Percentiles rank a stretch among this genome's conserved stretches.
Conservation (phyloP, 2,329 filamentous ascomycete genomes). For the Hypoxylon sp. region DNA sequence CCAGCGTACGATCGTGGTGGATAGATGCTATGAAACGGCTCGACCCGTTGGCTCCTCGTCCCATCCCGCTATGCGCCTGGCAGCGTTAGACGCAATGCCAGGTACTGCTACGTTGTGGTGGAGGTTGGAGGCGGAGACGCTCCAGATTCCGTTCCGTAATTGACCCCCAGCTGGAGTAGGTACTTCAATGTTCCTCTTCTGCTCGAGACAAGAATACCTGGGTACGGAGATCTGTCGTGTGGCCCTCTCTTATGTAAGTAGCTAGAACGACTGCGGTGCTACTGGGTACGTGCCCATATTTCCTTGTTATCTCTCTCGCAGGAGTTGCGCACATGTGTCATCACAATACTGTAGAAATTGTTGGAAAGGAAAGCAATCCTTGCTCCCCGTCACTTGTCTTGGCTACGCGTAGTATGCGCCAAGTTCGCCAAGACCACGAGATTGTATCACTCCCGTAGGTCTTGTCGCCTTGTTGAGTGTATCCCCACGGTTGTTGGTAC, state of each 20-base stretch:
- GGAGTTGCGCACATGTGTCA: constrained; percentile 41
- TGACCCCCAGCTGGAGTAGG: constrained; percentile 10
- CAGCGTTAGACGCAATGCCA: constrained; percentile 43
- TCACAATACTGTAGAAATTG: constrained; percentile 25
- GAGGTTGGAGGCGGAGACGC: constrained; percentile 38
- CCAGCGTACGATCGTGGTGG: constrained; percentile 39
- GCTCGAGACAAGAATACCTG: not conserved
- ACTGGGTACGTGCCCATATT: constrained; percentile 24
- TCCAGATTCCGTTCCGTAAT: constrained; percentile 33
- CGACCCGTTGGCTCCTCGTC: constrained; percentile 45
- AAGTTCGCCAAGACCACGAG: constrained; percentile 51
- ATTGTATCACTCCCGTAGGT: constrained; percentile 47
- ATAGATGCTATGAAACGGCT: constrained; percentile 43
- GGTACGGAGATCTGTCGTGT: constrained; percentile 36
- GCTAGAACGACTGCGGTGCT: constrained; percentile 39
- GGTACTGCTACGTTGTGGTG: constrained; percentile 40
- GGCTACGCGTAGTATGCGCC: constrained; percentile 49
- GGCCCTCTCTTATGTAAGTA: constrained; percentile 1
- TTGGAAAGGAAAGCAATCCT: constrained; percentile 44
- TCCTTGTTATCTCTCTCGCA: constrained; percentile 41
- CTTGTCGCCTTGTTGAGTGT: constrained; percentile 38
- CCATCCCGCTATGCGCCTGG: constrained; percentile 39
- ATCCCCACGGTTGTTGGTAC: constrained; percentile 40
- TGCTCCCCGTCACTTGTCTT: constrained; percentile 39
- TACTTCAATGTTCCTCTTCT: not conserved